A percentile compares a stretch with the other conserved stretches of the same genome.
phyloP scores from a whole-genome alignment of 2,329 filamentous ascomycete species.

The Trichophyton simii region DNA sequence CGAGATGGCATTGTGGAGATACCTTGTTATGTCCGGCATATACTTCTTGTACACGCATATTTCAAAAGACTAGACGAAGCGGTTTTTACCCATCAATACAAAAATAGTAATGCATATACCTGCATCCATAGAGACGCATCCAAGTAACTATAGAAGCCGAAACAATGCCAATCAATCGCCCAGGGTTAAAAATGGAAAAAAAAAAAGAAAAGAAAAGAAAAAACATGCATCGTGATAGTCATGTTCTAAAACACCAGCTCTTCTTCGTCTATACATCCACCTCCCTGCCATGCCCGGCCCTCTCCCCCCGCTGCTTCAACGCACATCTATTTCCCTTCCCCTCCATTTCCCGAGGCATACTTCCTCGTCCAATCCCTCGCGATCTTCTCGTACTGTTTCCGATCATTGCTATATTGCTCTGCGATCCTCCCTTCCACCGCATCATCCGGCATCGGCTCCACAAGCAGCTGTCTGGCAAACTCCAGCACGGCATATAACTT shows the following conservation, averaged over 20 bases:
- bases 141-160: neutral
- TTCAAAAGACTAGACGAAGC: neutral
- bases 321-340: neutral
- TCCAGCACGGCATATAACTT: slow-evolving; percentile 64
- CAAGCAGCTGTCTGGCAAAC: slow-evolving; percentile 60
- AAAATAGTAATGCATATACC: neutral
- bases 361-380: slow-evolving; percentile 61
- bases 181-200: too few relatives aligned
- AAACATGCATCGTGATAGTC: neutral
- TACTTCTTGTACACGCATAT: neutral
- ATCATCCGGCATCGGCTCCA: slow-evolving; percentile 77
- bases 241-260: neutral
- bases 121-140: neutral
- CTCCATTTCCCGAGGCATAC: slow-evolving; percentile 45
- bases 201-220: too few relatives aligned
- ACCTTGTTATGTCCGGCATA: neutral
- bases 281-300: too few relatives aligned
- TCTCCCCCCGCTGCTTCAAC: neutral
- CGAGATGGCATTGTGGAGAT: neutral
- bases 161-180: neutral
- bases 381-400: slow-evolving; percentile 57
- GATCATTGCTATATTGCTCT: slow-evolving; percentile 63
- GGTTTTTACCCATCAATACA: neutral
- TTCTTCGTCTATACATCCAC: neutral
- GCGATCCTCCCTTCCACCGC: slow-evolving; percentile 78